Evolutionary conservation across 2,329 filamentous ascomycete genomes (phyloP), one percentile per base, ranked within the genome.

Genomic region (Lasiodiplodia sp.): DNA sequence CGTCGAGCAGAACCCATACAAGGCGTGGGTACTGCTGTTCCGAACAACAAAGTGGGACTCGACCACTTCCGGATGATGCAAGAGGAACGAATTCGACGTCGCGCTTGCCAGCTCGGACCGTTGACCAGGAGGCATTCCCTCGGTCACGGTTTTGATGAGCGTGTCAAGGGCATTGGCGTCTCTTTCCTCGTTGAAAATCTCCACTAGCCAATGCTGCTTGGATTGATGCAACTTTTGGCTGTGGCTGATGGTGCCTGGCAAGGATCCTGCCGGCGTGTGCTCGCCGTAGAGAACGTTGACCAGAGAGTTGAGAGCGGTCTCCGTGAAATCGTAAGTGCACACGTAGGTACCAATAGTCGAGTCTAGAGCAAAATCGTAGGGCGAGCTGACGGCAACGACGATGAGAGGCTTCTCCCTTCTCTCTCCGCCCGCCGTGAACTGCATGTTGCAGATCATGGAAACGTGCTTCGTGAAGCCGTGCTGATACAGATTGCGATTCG

Each of bases 361-460:
- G 75, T 98, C 95, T 87, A 95, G 94, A 55, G 93, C 94, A 78
- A 98, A 98, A 78, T 98, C 95, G 79, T 97, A 98, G 0, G 95
- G 95, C 0, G 94, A 97, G 80, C 94, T 97, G 72, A 97, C 94
- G 0, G 95, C 92, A 8, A 97, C 91, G 3, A 97, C 95, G 28
- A 97, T 90, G 47, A 97, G 82, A 0, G 94, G 92, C 80, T 97
- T 97, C 78, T 96, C 86, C 11, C 83, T 81, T 68, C 82, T 92
- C 76, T 94, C 92, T 2, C 92, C 92, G 16, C 87, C 87, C 7
- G 90, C 89, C 7, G 89, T 88, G 70, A 83, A 85, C 68, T 93
- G 86, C 88, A 94, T 91, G 25, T 92, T 93, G 80, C 94, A 97
- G 81, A 97, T 95, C 91, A 97, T 96, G 14, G 94, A 91, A 10